phyloP scores from a whole-genome alignment of 495 filamentous ascomycete genomes.

The Thermothielavioides terrestris region DNA sequence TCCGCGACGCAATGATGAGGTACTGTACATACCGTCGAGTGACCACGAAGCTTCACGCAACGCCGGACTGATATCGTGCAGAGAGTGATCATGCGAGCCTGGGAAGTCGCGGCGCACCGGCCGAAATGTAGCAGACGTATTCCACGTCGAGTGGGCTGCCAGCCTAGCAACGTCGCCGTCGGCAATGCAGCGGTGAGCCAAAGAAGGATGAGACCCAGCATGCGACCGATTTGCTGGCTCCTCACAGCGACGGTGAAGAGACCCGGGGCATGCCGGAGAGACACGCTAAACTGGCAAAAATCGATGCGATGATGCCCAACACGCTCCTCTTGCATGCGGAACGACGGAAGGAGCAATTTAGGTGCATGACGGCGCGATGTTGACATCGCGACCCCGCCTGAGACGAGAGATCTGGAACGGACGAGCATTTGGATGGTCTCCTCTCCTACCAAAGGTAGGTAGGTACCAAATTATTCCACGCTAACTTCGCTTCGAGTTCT shows the following conservation, averaged over 20 bases:
- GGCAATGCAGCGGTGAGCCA: conserved; percentile 7
- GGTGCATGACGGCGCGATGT: not conserved
- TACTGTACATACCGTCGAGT: not conserved
- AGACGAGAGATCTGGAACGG: not conserved
- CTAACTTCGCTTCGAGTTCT: not conserved
- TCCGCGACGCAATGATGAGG: not conserved
- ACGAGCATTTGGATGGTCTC: no score
- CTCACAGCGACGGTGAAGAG: conserved; percentile 7
- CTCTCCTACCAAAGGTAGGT: no score
- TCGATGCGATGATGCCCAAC: conserved; percentile 15
- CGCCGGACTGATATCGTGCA: not conserved
- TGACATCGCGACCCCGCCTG: not conserved
- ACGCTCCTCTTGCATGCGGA: conserved; percentile 1
- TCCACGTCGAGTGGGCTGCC: not conserved
- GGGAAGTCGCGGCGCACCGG: not conserved
- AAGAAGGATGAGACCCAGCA: not conserved
- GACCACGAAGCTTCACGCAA: not conserved
- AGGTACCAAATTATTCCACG: no score
- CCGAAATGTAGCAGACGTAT: not conserved
- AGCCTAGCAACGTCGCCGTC: not conserved
- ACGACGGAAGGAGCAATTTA: not conserved
- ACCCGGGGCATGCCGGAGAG: not conserved
- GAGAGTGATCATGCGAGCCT: no score
- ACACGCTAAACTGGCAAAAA: not conserved
- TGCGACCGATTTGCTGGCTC: conserved; percentile 10